Evolutionary conservation across 768 basidiomycete genomes (phyloP), one percentile per base, ranked within the genome.

Genomic region (Pleurotus citrinopileatus): DNA sequence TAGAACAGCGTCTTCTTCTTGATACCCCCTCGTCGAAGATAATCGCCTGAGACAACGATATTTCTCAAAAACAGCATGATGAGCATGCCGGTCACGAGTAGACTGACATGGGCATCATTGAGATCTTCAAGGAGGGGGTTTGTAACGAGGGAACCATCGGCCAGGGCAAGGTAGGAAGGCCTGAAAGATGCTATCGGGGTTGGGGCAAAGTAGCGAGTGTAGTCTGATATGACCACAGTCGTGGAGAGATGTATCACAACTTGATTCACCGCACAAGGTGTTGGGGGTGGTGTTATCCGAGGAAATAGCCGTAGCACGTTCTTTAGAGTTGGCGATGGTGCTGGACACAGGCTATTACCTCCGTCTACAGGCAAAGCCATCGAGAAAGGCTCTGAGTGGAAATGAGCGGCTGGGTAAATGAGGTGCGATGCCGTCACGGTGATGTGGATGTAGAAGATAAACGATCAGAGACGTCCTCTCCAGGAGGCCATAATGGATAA

Each of bases 1-100:
- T 82, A 80, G 58, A 87, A 82, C n/a, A 87, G 73, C 0, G 62
- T 69, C 61, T 80, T 86, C 61, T 76, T 77, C 66, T 82, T 83
- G 36, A 84, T 73, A 60, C 70, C 79, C n/a, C 75, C 77, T 28
- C 78, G 68, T 28, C 79, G 72, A 25, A 85, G 61, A 63, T 83
- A 87, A 55, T 74, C 71, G 36, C 72, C 68, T 12, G 80, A 76
- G 34, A 75, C 73, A 47, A 75, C 51, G 38, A 81, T 74, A 59
- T 83, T 87, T 55, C 81, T 65, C 38, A 78, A 52, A 59, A 83
- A 84, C 25, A 86, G 62, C 60, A 74, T 72, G 29, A 73, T 69
- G 48, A 85, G 67, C 29, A 73, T 70, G 27, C 79, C 80, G n/a
- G 70, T 66, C 23, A 82, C 66, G 55, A 84, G 60, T 13, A 86